A percentile compares a stretch with the other conserved stretches of the same genome.
phyloP scores from a whole-genome alignment of 2,329 filamentous ascomycete species.

The Cercospora canescens region DNA sequence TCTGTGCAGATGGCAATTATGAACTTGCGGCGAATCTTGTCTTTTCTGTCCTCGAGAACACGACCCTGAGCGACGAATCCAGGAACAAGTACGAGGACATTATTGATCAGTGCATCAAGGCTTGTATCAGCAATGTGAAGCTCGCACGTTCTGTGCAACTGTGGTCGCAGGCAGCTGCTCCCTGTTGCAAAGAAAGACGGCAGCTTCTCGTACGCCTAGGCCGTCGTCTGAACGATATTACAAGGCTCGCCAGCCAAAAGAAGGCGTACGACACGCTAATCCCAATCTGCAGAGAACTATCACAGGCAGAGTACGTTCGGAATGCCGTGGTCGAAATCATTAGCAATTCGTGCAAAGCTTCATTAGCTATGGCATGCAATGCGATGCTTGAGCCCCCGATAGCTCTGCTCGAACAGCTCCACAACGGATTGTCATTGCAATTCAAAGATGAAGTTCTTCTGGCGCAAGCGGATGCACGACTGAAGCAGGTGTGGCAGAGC shows the following conservation, averaged over 20 bases:
- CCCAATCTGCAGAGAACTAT: background rate
- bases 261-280: background rate
- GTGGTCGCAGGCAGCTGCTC: background rate
- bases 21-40: background rate
- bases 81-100: background rate
- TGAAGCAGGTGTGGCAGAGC: conserved; percentile 15
- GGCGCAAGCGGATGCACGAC: background rate
- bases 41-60: background rate
- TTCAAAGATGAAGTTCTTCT: background rate
- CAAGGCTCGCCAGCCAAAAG: background rate
- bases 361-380: background rate
- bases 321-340: background rate
- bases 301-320: background rate
- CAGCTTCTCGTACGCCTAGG: background rate
- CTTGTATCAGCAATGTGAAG: background rate
- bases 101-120: background rate
- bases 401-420: background rate
- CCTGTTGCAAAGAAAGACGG: background rate
- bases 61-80: background rate
- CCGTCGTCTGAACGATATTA: background rate
- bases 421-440: background rate
- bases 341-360: background rate
- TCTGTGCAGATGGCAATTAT: background rate
- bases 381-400: background rate
- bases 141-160: background rate